Conservation (phyloP, 163 green algal genomes). For the Chlamydomonas reinhardtii region DNA sequence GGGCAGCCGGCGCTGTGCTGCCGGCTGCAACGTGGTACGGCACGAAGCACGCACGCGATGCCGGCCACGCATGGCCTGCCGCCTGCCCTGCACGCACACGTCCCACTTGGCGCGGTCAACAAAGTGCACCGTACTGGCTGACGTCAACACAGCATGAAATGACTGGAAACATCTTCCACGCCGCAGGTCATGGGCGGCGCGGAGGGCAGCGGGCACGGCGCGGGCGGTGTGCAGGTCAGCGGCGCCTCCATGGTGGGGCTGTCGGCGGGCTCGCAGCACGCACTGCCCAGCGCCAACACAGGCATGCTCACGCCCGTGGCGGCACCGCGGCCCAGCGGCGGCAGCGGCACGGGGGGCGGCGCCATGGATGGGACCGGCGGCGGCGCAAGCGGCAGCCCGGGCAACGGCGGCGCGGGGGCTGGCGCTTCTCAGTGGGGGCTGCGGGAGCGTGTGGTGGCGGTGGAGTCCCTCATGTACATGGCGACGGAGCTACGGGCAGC, state of each 20-base stretch:
- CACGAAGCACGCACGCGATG: too few relatives aligned
- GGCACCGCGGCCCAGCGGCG: not conserved
- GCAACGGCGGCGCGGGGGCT: not conserved
- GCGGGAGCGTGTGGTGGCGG: constrained; percentile 59
- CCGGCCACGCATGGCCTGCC: too few relatives aligned
- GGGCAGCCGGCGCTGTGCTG: too few relatives aligned
- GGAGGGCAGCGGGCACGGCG: constrained; percentile 3
- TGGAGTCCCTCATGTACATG: constrained; percentile 59
- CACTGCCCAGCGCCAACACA: not conserved
- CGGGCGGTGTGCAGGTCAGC: constrained; percentile 6
- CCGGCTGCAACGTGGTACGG: too few relatives aligned
- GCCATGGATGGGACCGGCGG: not conserved
- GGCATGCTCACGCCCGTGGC: constrained; percentile 38
- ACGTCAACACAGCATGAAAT: too few relatives aligned
- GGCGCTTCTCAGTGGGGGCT: constrained; percentile 12
- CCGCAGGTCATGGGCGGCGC: constrained; percentile 1
- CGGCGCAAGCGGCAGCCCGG: not conserved
- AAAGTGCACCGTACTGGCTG: too few relatives aligned
- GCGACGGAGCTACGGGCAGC: constrained; percentile 53
- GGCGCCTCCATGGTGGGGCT: constrained; percentile 37
- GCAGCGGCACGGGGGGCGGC: not conserved
- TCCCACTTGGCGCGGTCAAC: too few relatives aligned
- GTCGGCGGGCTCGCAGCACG: not conserved
- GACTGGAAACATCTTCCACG: too few relatives aligned
- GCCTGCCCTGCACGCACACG: not conserved